Percentiles rank a stretch among this genome's conserved stretches.
phyloP scores from a whole-genome alignment of 164 flowering plant genomes.

The Berberis thunbergii region DNA sequence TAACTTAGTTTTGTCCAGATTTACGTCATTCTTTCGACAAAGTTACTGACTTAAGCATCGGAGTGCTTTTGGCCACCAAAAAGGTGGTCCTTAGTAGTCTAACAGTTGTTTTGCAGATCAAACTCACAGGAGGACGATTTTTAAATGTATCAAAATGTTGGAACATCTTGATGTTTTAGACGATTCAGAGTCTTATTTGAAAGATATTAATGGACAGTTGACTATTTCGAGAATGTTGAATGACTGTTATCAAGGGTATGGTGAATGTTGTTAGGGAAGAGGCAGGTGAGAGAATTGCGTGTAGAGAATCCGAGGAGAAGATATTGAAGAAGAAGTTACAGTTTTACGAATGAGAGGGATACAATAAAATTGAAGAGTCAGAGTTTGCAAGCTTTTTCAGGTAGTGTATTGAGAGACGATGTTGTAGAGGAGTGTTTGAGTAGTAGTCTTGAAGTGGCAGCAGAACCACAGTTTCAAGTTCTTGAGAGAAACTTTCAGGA shows the following conservation, averaged over 20 bases:
- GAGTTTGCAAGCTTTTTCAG: slow-evolving; percentile 7
- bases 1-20: too few relatives aligned
- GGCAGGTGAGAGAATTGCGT: slow-evolving; percentile 46
- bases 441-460: slow-evolving; percentile 16
- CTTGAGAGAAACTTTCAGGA: slow-evolving; percentile 32
- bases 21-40: too few relatives aligned
- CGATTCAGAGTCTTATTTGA: slow-evolving; percentile 62
- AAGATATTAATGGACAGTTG: slow-evolving; percentile 56
- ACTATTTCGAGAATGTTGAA: slow-evolving; percentile 76
- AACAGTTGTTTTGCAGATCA: too few relatives aligned
- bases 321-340: slow-evolving; percentile 31
- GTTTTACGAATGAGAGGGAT: slow-evolving; percentile 15
- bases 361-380: slow-evolving; percentile 7
- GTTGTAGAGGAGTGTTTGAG: slow-evolving; percentile 18
- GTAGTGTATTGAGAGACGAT: slow-evolving; percentile 14
- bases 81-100: too few relatives aligned
- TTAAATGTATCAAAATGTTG: too few relatives aligned
- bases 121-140: too few relatives aligned
- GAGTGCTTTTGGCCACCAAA: too few relatives aligned
- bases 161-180: slow-evolving; percentile 30
- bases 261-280: slow-evolving; percentile 62
- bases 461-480: slow-evolving; percentile 32
- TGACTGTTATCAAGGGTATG: slow-evolving; percentile 67
- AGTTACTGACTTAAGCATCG: too few relatives aligned
- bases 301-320: slow-evolving; percentile 46